A percentile compares a stretch with the other conserved stretches of the same genome.
phyloP scores from a whole-genome alignment of 2,329 filamentous ascomycete genomes.

The Phialophora verrucosa region DNA sequence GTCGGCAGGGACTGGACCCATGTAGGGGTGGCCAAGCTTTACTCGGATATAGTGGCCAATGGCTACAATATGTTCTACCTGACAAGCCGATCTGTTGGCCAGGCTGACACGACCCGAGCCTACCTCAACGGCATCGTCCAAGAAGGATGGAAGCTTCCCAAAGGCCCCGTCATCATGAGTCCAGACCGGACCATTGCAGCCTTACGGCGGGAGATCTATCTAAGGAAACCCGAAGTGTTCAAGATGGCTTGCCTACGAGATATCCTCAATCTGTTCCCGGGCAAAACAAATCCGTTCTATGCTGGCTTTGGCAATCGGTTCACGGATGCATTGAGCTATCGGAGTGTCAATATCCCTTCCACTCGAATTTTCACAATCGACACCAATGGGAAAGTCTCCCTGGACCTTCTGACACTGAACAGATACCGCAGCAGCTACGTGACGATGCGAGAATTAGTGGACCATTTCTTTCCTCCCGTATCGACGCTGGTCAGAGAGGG shows the following conservation, averaged over 20 bases:
- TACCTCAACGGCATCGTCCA: conserved; percentile 91
- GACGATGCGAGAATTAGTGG: conserved; percentile 94
- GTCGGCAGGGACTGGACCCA: conserved; percentile 99
- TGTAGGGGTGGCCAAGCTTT: conserved; percentile 92
- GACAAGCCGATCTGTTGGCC: conserved; percentile 90
- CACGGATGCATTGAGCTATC: conserved; percentile 94
- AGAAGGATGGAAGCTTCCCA: conserved; percentile 82
- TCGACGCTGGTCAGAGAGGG: conserved; percentile 84
- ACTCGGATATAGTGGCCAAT: conserved; percentile 92
- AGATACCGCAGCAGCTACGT: conserved; percentile 97
- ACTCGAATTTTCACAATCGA: conserved; percentile 99
- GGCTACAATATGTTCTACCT: conserved; percentile 99
- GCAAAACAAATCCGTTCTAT: conserved; percentile 83
- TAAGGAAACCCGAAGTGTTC: conserved; percentile 97
- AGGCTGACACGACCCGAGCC: conserved; percentile 85
- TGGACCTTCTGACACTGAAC: conserved; percentile 88
- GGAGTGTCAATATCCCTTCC: conserved; percentile 91
- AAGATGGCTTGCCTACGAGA: conserved; percentile 98
- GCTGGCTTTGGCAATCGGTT: conserved; percentile 96
- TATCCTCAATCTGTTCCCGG: conserved; percentile 84
- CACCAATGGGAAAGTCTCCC: conserved; percentile 90
- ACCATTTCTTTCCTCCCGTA: conserved; percentile 96
- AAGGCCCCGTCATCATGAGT: conserved; percentile 91
- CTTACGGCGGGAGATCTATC: conserved; percentile 86
- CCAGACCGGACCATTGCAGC: conserved; percentile 95